Base-by-base conservation (phyloP, 768 basidiomycete genomes). In the Kwoniella pini region DNA sequence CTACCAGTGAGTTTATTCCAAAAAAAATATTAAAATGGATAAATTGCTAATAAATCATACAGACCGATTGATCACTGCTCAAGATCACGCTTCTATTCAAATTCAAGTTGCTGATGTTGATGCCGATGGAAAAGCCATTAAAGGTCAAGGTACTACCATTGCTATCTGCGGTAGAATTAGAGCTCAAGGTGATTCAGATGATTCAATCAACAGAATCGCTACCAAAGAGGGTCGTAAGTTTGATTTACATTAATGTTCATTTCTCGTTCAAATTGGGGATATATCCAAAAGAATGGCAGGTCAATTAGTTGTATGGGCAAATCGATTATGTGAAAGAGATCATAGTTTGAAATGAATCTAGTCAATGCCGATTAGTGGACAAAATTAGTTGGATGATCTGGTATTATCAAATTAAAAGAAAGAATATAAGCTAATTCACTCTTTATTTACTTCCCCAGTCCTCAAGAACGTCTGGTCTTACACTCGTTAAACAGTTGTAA, bases 51-150 rank as follows among this genome's bases (percentile, higher is more conserved):
- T 19, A 13, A 36, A 15, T 42, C 12, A 28, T 3, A 48, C 63
- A 96, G 93, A 94, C 86, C 92, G 95, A 70, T 84, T 99, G 77
- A 97, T 99, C 82, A 97, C 89, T 67, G 90, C 95, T 72, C 98
- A 98, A 83, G 96, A 99, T 82, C 91, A 98, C 79, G 95, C 96
- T 33, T 96, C 94, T 30, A 93, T 99, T 77, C 96, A 99, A 80
- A 87, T 99, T 80, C 89, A 87, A 81, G 84, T 99, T 71, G 89
- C 84, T 62, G 95, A 98, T 75, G 96, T 99, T 75, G 94, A 98
- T 77, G 71, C 77, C 59, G 85, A 88, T 54, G 94, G 93, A 78
- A 74, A 76, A 58, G 77, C 77, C 69, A 70, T 79, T 71, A 79
- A 79, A 72, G 71, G 68, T 58, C 62, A 63, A 55, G 69, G 70